Evolutionary conservation across 2,329 filamentous ascomycete species (phyloP).

Genomic region (Colletotrichum sojae): DNA sequence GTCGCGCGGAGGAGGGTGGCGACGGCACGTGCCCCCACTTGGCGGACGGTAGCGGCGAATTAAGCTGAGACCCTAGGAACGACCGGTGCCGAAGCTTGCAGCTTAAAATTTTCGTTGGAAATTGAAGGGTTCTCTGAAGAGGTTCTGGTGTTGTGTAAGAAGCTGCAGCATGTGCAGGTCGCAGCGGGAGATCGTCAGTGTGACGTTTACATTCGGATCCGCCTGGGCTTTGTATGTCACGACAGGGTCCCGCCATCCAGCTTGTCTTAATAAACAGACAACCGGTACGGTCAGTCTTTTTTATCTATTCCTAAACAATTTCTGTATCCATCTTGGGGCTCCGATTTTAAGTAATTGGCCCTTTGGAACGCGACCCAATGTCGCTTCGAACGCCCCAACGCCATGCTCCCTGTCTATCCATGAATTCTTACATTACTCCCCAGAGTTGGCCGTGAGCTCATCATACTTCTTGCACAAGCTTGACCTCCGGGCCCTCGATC

Average conservation of each 20-base stretch:
- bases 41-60: not conserved
- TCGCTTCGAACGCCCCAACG: not conserved
- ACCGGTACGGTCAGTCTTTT: not conserved
- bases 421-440: not conserved
- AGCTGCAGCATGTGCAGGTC: not conserved
- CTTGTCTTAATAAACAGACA: too few relatives aligned
- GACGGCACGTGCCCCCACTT: constrained; percentile 20
- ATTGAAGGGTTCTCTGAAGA: too few relatives aligned
- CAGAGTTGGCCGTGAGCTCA: not conserved
- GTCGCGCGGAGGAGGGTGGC: not conserved
- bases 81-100: not conserved
- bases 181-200: not conserved
- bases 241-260: too few relatives aligned
- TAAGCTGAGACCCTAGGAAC: not conserved
- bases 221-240: too few relatives aligned
- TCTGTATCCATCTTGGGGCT: not conserved
- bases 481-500: constrained; percentile 44
- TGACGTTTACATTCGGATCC: constrained; percentile 1
- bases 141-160: too few relatives aligned
- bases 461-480: constrained; percentile 39
- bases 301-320: not conserved
- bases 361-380: not conserved
- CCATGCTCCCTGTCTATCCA: not conserved
- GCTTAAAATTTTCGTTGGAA: too few relatives aligned
- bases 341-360: too few relatives aligned